phyloP scores from a whole-genome alignment of 2,329 filamentous ascomycete species.

The Achaetomium macrosporum region DNA sequence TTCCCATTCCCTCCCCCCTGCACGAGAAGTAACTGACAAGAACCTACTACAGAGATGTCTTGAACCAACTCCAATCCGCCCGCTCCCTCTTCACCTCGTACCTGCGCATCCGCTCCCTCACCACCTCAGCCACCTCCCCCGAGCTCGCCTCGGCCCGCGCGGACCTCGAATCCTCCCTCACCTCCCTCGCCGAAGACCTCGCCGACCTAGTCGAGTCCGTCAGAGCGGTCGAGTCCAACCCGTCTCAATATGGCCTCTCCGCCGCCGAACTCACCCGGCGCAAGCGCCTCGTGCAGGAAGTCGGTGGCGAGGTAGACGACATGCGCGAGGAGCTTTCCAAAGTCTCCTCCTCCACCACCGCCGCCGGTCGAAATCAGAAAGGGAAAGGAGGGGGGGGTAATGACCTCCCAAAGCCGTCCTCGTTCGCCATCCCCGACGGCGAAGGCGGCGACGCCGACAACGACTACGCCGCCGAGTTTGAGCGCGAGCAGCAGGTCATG shows the following conservation, averaged over 20 bases:
- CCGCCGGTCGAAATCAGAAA: slow-evolving; percentile 16
- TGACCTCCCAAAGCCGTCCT: slow-evolving; percentile 49
- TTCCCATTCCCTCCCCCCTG: slow-evolving; percentile 9
- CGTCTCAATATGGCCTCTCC: slow-evolving; percentile 80
- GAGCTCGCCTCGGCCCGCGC: slow-evolving; percentile 75
- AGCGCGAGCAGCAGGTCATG: slow-evolving; percentile 83
- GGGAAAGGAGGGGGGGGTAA: slow-evolving; percentile 21
- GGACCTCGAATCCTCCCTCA: slow-evolving; percentile 61
- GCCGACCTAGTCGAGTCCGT: slow-evolving; percentile 84
- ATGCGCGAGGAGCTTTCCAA: slow-evolving; percentile 79
- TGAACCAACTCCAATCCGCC: slow-evolving; percentile 71
- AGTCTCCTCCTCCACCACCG: slow-evolving; percentile 8
- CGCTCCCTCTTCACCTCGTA: slow-evolving; percentile 91
- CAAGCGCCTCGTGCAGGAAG: slow-evolving; percentile 76
- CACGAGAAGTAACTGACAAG: not conserved
- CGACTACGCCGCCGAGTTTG: slow-evolving; percentile 68
- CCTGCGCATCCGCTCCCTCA: slow-evolving; percentile 86
- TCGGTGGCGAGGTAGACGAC: slow-evolving; percentile 80
- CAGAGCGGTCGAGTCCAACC: slow-evolving; percentile 78
- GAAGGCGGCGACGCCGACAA: slow-evolving; percentile 35
- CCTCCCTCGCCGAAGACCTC: slow-evolving; percentile 73
- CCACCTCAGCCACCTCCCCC: slow-evolving; percentile 64
- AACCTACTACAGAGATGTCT: slow-evolving; percentile 64
- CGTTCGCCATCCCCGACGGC: slow-evolving; percentile 54
- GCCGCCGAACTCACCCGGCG: slow-evolving; percentile 75